Percentiles rank a stretch among this genome's conserved stretches.
These are phyloP conservation scores for Stephanodiscus minutulus DNA, from an alignment of 108 stramenopile species.

Conservation along the genomic window DNA sequence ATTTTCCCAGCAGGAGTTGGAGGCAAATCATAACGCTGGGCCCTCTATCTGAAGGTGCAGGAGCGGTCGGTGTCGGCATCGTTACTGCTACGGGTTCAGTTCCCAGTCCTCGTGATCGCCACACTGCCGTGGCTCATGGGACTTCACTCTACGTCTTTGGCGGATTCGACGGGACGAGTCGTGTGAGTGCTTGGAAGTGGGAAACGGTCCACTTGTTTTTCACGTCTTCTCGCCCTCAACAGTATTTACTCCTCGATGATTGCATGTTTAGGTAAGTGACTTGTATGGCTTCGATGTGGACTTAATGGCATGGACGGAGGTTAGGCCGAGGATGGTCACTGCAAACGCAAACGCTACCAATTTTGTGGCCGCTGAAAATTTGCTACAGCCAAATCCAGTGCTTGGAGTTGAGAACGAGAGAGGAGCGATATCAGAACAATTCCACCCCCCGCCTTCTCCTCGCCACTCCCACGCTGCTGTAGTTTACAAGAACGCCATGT, in stretches of 20 bases:
- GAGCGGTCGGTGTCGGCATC: slow-evolving; percentile 19
- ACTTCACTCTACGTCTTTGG: slow-evolving; percentile 91
- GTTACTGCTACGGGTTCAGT: slow-evolving; percentile 58
- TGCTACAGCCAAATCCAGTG: slow-evolving; percentile 3
- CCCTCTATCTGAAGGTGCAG: neutral
- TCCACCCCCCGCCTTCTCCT: slow-evolving; percentile 75
- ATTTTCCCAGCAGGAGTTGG: slow-evolving; percentile 72
- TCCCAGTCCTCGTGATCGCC: slow-evolving; percentile 88
- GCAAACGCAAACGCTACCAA: neutral
- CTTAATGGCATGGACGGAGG: slow-evolving; percentile 76
- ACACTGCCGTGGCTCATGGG: slow-evolving; percentile 80
- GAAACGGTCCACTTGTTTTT: neutral
- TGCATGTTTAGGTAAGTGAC: slow-evolving; percentile 41
- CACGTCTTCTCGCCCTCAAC: neutral
- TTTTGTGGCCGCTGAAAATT: neutral
- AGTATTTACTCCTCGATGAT: neutral
- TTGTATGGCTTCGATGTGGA: slow-evolving; percentile 91
- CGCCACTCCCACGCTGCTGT: slow-evolving; percentile 96
- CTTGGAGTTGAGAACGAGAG: slow-evolving; percentile 5
- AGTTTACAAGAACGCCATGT: slow-evolving; percentile 81
- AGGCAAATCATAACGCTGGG: slow-evolving; percentile 43
- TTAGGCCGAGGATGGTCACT: slow-evolving; percentile 38
- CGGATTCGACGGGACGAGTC: slow-evolving; percentile 86
- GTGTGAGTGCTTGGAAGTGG: slow-evolving; percentile 50
- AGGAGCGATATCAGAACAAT: slow-evolving; percentile 10